phyloP scores from a whole-genome alignment of 148 eudicot species.

The Chenopodium suecicum region DNA sequence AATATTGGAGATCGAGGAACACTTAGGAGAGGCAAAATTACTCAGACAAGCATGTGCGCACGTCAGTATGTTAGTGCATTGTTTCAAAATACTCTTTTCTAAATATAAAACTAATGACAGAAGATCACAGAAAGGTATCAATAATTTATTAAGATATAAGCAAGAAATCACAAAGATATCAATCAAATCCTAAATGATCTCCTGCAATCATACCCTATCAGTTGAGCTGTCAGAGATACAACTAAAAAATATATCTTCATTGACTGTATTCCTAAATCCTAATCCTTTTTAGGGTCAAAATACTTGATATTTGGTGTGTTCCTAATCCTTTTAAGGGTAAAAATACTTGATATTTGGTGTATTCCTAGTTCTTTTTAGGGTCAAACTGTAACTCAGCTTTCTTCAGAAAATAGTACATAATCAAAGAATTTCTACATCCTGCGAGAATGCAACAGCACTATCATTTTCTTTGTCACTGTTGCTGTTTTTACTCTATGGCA shows the following conservation, averaged over 20 bases:
- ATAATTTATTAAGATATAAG: no score
- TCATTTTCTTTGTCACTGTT: no score
- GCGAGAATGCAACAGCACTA: no score
- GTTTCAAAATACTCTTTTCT: neutral
- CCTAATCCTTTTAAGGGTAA: neutral
- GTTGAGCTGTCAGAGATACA: neutral
- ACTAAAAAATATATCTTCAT: neutral
- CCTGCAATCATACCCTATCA: neutral
- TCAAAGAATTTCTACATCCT: no score
- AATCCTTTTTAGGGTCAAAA: no score
- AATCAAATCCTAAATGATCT: neutral
- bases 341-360: neutral
- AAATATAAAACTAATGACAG: neutral
- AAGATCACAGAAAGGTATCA: neutral
- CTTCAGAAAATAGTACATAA: no score
- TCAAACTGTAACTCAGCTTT: no score
- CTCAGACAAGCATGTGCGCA: neutral
- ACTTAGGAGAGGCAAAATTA: neutral
- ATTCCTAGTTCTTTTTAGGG: no score
- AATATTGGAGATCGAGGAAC: neutral
- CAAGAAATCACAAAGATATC: neutral
- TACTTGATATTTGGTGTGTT: no score
- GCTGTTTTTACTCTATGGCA: no score
- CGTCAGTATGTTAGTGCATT: neutral
- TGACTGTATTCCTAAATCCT: neutral